Base-by-base conservation (phyloP, 495 filamentous ascomycete species). In the Ramalina intermedia region DNA sequence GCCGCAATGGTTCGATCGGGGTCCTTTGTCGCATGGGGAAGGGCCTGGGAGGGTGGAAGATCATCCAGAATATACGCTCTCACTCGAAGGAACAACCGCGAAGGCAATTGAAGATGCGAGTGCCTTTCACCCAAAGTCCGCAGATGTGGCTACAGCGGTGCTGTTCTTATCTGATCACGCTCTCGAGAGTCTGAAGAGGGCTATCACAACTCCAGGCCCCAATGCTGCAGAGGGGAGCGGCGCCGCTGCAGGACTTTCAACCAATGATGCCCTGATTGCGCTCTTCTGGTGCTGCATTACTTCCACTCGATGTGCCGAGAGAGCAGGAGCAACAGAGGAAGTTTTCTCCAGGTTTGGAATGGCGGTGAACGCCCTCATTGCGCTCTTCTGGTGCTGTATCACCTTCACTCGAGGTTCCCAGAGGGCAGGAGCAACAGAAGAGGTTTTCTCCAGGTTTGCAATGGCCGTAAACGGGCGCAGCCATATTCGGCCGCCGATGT, bases 261-360 rank as follows among this genome's bases (percentile, higher is more conserved):
- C 52, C 6, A 54, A 54, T 26, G 52, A 54, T 41, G 52, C 52
- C 12, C 52, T 54, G 12, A 40, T 38, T 29, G 52, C 52, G 20
- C 52, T 54, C 18, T 46, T 53, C 21, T 54, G 48, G 48, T 52
- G 49, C 50, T 37, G 52, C 48, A 52, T 54, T 8, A 54, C 52
- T 20, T 40, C 33, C 5, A 49, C 52, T 35, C 40, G 52, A 36
- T 6, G 40, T 6, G 39, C 20, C 8, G 41, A 52, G 17, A 38
- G 23, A 11, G 35, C 17, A 16, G 16, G 16, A 16, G 13, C 38
- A 18, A 37, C 29, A 14, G 17, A n/a, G 16, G 21, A 47, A 5
- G 11, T 48, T 13, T 37, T 43, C 18, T 23, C 23, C 23, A 23
- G 23, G 23, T 23, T 23, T 23, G 23, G 2, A 23, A 23, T 23